Base-by-base conservation (phyloP, 225 moss, liverwort and hornwort genomes). In the Rhytidiadelphus loreus region DNA sequence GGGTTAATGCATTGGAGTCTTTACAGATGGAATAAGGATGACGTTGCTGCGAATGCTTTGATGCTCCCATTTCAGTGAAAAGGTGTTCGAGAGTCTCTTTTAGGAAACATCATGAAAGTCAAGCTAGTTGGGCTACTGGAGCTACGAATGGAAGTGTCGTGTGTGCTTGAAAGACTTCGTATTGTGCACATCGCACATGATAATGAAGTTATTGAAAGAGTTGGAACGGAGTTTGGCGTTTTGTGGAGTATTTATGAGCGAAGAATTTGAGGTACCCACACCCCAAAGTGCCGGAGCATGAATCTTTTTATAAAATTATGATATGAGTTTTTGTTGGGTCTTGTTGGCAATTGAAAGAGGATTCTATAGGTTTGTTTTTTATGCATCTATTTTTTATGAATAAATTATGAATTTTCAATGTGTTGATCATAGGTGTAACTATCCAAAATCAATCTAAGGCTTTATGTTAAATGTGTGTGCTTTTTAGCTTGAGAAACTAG, bases 281-380 rank as follows among this genome's bases (percentile, higher is more conserved):
- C 2, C 8, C 1, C 13, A 13, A 50, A 33, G 48, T 2, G 3
- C 5, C 12, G 0, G 2, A 53, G 35, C 9, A 37, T 35, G 23
- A 77, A 23, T 35, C 23, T 53, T 35, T 35, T 9, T 3, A 53
- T 5, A 35, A 35, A 23, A 53, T 6, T 9, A 35, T 50, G 50
- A 50, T 76, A 0, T 22, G 3, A 52, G 8, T 23, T 52, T 74
- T 13, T 22, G 33, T 32, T 46, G 29, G 41, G 2, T 46, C 46
- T 30, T 73, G 18, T 17, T 35, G 13, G 35, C 22, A 35, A 52
- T 76, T 35, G 53, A 77, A 77, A 53, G 53, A 52, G 23, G 3
- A 52, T 52, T 52, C 8, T 35, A 52, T 2, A 28, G 13, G 12
- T 3, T 37, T 32, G 32, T 33, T 7, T 6, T 32, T 7, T 5